Evolutionary conservation across 1,284 basidiomycete genomes (phyloP).

Genomic region (Moniliella sp.): DNA sequence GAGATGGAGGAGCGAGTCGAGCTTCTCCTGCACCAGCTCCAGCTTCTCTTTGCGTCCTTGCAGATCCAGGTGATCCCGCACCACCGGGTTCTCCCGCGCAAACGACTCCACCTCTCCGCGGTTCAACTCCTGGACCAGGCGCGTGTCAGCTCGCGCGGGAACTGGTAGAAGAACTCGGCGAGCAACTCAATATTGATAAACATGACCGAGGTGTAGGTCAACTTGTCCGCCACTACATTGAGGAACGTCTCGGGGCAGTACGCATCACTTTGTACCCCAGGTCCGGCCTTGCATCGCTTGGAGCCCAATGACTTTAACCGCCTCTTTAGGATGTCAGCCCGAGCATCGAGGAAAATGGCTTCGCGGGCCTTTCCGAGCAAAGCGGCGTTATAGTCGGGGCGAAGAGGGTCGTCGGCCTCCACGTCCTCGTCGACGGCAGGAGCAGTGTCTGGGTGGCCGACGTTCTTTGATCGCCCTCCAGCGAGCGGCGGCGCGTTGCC

Average conservation of each 20-base stretch:
- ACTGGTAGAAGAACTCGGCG: slow-evolving; percentile 97
- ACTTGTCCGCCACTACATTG: slow-evolving; percentile 83
- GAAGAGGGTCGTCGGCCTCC: slow-evolving; percentile 37
- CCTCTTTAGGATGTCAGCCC: slow-evolving; percentile 59
- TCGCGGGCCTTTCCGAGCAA: slow-evolving; percentile 49
- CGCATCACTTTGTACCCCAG: slow-evolving; percentile 58
- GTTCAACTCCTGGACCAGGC: slow-evolving; percentile 72
- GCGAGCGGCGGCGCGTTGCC: slow-evolving; percentile 41
- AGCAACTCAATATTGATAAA: slow-evolving; percentile 80
- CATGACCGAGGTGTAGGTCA: slow-evolving; percentile 85
- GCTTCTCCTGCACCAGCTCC: slow-evolving; percentile 49
- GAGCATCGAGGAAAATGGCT: slow-evolving; percentile 63
- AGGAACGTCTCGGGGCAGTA: slow-evolving; percentile 93
- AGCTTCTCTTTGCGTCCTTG: slow-evolving; percentile 92
- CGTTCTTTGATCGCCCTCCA: slow-evolving; percentile 6
- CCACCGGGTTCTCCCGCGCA: slow-evolving; percentile 73
- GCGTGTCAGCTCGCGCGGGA: slow-evolving; percentile 94
- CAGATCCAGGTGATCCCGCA: slow-evolving; percentile 70
- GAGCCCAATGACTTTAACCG: slow-evolving; percentile 64
- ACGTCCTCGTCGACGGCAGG: slow-evolving; percentile 6
- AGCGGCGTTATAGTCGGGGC: slow-evolving; percentile 54
- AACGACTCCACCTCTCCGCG: slow-evolving; percentile 65
- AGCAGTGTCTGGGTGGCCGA: not conserved
- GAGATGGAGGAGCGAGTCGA: slow-evolving; percentile 31
- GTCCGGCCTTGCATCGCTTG: slow-evolving; percentile 63